Evolutionary conservation across 176 grass and related monocot genomes (phyloP), one percentile per base, ranked within the genome.

Genomic region (Eragrostis curvula): DNA sequence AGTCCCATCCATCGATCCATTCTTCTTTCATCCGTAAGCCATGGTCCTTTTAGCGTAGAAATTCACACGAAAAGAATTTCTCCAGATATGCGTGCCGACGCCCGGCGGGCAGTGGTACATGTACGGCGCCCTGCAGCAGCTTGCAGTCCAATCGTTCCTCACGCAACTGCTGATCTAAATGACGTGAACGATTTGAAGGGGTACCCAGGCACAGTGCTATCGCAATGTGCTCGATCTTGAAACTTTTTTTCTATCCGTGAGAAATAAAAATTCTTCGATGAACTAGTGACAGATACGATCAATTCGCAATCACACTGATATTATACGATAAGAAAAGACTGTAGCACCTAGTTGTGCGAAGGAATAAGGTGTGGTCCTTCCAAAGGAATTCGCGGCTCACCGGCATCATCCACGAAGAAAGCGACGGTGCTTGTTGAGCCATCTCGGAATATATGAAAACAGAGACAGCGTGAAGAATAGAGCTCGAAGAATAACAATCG

Each of bases 271-370:
- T 60, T 28, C 58, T 13, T 28, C 23, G 10, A 61, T 61, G 58
- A 61, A 28, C 24, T 61, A 61, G 12, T 61, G 58, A 28, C 58
- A 28, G 9, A 23, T 61, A 45, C 23, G 57, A 65, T 4, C 8
- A 23, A 16, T 27, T 52, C 30, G 18, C 8, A 2, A 12, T 36
- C 3, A 36, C 6, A 7, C 8, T 13, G 39, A 6, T n/a, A n/a
- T n/a, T n/a, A n/a, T n/a, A n/a, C 25, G 64, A 28, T 84, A 57
- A 7, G 12, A 70, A 66, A 67, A 80, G 49, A 58, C 20, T 30
- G 14, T 10, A n/a, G n/a, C n/a, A 12, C 55, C 17, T 17, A 55
- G n/a, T 9, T 8, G 55, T 17, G 45, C 17, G 28, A 62, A 47
- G 42, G 13, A n/a, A 32, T 70, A 29, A 28, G 56, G n/a, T 2